These are phyloP conservation scores for Botrytis fabae DNA, from an alignment of 2,329 filamentous ascomycete genomes.

Conservation along the genomic window DNA sequence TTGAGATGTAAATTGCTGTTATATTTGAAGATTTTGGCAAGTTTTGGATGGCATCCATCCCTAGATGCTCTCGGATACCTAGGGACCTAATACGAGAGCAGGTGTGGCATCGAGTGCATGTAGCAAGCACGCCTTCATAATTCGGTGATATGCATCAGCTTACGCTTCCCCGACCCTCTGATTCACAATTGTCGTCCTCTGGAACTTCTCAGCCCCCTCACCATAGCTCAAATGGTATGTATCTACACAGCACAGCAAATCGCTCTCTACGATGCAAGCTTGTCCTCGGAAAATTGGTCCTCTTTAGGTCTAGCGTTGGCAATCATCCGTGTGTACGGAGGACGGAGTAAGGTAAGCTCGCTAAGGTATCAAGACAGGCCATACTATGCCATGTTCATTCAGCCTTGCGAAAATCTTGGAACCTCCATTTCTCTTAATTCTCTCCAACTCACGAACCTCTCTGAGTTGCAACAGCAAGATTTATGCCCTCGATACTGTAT, in stretches of 20 bases:
- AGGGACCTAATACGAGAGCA: neutral
- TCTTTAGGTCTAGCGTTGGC: neutral
- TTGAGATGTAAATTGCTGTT: constrained; percentile 5
- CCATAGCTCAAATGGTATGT: neutral
- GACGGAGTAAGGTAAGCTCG: neutral
- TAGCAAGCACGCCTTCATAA: neutral
- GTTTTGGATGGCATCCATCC: neutral
- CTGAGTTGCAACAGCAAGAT: neutral
- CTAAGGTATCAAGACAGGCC: neutral
- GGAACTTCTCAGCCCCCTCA: neutral
- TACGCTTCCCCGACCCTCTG: no score
- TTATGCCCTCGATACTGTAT: neutral
- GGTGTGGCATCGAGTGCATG: neutral
- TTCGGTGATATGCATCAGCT: neutral
- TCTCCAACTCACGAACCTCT: neutral
- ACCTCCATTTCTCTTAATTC: neutral
- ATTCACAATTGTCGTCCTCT: neutral
- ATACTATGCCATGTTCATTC: neutral
- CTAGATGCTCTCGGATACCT: neutral
- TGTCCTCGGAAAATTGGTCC: neutral
- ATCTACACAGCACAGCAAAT: neutral
- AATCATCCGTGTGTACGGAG: neutral
- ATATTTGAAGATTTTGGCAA: neutral
- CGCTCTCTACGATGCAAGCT: neutral
- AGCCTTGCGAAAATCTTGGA: constrained; percentile 10